Evolutionary conservation across 768 basidiomycete species (phyloP).

Genomic region (Roridomyces roridus): DNA sequence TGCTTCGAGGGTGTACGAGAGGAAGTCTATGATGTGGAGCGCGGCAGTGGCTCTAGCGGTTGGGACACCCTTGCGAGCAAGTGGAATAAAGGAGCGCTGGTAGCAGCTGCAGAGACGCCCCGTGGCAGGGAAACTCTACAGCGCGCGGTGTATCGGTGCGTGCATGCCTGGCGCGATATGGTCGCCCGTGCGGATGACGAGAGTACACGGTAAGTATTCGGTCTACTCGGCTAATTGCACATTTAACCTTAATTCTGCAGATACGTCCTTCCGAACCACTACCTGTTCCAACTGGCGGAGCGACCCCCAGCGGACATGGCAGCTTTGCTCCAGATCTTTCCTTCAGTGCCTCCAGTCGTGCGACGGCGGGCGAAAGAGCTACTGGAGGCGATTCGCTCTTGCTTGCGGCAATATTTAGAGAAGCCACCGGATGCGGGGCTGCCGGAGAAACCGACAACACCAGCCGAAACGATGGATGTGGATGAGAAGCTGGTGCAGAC

Average conservation of each 20-base stretch:
- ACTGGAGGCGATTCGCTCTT: constrained; percentile 62
- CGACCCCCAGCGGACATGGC: constrained; percentile 70
- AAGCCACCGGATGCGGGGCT: constrained; percentile 4
- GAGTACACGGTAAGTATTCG: constrained; percentile 65
- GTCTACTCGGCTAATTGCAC: not conserved
- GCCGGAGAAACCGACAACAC: constrained; percentile 14
- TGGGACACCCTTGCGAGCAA: constrained; percentile 82
- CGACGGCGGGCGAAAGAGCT: constrained; percentile 68
- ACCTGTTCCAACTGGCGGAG: constrained; percentile 76
- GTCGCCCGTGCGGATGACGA: constrained; percentile 87
- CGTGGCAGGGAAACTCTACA: constrained; percentile 49
- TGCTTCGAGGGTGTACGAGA: constrained; percentile 71
- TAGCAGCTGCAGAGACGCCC: constrained; percentile 39
- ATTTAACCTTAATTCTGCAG: constrained; percentile 31
- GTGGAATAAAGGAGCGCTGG: constrained; percentile 75
- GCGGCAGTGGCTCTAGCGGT: constrained; percentile 70
- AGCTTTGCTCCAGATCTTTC: constrained; percentile 64
- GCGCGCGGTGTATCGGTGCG: constrained; percentile 67
- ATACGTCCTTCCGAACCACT: constrained; percentile 79
- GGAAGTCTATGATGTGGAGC: constrained; percentile 71
- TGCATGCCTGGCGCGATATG: constrained; percentile 86
- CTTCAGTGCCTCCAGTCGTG: constrained; percentile 66
- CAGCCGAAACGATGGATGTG: constrained; percentile 13
- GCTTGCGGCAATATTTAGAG: constrained; percentile 42
- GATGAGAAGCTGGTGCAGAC: constrained; percentile 1